Conservation (phyloP, 805 yeast species). For the Candida vartiovaarae region DNA sequence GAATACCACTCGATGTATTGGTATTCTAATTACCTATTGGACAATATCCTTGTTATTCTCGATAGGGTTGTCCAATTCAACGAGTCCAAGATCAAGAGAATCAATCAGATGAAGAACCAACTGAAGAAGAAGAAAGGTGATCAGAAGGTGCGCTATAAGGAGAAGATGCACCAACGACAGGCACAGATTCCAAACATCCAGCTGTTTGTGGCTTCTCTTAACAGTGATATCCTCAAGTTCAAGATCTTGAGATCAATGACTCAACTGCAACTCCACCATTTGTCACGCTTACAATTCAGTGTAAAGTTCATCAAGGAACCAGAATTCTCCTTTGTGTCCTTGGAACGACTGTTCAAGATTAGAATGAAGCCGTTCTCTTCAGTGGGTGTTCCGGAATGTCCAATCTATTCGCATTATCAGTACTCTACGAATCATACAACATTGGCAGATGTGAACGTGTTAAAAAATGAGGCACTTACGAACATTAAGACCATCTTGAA, state of each 20-base stretch:
- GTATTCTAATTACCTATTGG: conserved; percentile 49
- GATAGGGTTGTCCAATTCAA: conserved; percentile 28
- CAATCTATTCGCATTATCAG: conserved; percentile 26
- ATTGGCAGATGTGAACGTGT: conserved; percentile 3
- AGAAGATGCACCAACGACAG: conserved; percentile 27
- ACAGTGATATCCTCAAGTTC: conserved; percentile 8
- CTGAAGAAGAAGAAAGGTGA: conserved; percentile 46
- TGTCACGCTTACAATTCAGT: conserved; percentile 20
- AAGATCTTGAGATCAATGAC: conserved; percentile 24
- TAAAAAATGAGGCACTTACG: conserved; percentile 2
- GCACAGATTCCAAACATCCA: conserved; percentile 32
- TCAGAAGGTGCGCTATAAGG: conserved; percentile 36
- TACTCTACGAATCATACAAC: conserved; percentile 7
- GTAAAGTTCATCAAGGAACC: conserved; percentile 22
- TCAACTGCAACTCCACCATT: conserved; percentile 28
- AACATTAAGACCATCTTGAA: conserved; percentile 9
- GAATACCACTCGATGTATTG: conserved; percentile 66
- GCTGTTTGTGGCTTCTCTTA: neutral
- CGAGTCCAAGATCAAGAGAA: conserved; percentile 26
- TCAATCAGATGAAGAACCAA: conserved; percentile 31
- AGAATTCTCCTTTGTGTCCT: conserved; percentile 20
- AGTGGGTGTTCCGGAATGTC: conserved; percentile 69
- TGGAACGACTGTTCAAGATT: conserved; percentile 37
- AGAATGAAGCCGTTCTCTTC: conserved; percentile 76
- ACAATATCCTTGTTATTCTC: conserved; percentile 38